Evolutionary conservation across 2,329 filamentous ascomycete species (phyloP).

Genomic region (Colletotrichum sp.): DNA sequence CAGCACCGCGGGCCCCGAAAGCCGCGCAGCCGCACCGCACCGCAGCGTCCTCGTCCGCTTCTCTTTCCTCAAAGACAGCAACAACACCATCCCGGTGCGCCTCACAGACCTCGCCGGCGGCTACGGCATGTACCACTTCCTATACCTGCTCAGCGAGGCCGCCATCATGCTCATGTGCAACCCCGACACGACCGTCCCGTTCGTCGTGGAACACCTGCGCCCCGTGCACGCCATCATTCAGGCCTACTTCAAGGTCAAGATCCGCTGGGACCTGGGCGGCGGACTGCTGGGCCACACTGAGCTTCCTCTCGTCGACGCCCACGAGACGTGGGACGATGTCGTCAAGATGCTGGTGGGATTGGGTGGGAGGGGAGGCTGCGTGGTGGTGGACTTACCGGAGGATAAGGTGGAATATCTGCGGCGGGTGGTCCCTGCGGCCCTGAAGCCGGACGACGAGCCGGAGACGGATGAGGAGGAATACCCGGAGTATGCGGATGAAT

Average conservation of each 20-base stretch:
- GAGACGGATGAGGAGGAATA: neutral
- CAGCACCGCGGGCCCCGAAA: rapidly evolving
- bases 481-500: neutral
- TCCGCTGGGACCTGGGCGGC: neutral
- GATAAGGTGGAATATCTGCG: neutral
- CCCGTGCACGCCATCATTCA: neutral
- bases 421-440: neutral
- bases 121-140: neutral
- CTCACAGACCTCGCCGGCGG: neutral
- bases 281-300: neutral
- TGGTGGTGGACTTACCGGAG: neutral
- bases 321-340: neutral
- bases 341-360: neutral
- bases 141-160: neutral
- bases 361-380: neutral
- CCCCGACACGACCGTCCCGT: neutral
- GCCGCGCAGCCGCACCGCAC: neutral
- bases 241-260: neutral
- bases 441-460: neutral
- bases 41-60: neutral
- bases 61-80: neutral
- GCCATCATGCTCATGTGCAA: neutral
- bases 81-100: neutral
- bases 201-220: neutral
- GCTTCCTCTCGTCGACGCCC: neutral